Evolutionary conservation across 75 land plant species (phyloP).

Genomic region (Picea sitchensis): DNA sequence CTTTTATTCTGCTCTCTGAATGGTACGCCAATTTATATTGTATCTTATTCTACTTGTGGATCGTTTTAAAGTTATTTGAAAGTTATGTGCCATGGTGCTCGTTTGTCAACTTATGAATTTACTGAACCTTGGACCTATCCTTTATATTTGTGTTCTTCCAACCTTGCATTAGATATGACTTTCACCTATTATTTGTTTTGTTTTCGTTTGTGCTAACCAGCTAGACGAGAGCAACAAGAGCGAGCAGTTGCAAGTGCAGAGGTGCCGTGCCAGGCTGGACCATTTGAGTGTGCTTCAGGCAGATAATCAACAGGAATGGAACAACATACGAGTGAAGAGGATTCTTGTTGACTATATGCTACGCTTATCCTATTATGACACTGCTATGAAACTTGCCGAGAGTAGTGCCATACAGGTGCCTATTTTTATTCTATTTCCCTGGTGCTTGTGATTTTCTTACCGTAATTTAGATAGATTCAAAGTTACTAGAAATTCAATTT

Average conservation of each 20-base stretch:
- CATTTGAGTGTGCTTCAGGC: constrained; percentile 63
- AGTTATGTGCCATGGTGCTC: not conserved
- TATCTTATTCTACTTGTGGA: not conserved
- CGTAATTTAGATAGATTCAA: not conserved
- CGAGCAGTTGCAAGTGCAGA: constrained; percentile 82
- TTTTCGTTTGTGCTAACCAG: constrained; percentile 32
- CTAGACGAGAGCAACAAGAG: constrained; percentile 81
- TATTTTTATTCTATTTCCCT: not conserved
- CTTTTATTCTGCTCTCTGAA: not conserved
- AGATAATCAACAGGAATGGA: constrained; percentile 66
- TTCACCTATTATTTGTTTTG: not conserved
- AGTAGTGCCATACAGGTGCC: constrained; percentile 67
- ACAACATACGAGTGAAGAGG: constrained; percentile 62
- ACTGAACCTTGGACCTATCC: not conserved
- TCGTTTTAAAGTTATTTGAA: not conserved
- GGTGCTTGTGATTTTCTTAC: not conserved
- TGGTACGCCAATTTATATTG: not conserved
- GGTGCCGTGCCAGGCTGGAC: constrained; percentile 79
- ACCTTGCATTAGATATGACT: not conserved
- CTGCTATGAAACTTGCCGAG: constrained; percentile 74
- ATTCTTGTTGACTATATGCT: constrained; percentile 96
- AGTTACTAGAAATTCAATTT: not conserved
- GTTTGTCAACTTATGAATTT: not conserved
- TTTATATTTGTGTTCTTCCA: not conserved
- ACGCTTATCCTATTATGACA: constrained; percentile 82